These are phyloP conservation scores for Lipomyces orientalis DNA, from an alignment of 805 yeast genomes.

Conservation along the genomic window DNA sequence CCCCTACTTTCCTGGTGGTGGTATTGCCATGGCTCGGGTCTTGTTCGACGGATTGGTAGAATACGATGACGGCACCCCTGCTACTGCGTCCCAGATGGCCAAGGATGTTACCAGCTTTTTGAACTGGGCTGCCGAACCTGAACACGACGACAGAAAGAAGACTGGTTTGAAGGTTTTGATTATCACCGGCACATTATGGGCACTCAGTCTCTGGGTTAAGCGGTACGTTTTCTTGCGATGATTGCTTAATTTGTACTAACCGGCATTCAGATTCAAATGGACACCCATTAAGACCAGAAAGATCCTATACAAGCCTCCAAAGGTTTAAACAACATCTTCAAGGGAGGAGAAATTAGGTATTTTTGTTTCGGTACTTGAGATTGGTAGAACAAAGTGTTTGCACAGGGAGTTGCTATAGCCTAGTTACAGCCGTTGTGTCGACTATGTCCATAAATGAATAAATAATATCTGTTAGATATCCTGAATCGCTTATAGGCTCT, in stretches of 20 bases:
- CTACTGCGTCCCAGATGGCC: constrained; percentile 98
- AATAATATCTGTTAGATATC: neutral
- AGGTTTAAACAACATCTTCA: constrained; percentile 42
- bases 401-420: neutral
- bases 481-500: neutral
- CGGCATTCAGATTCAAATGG: constrained; percentile 79
- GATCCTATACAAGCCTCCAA: constrained; percentile 91
- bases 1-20: constrained; percentile 99
- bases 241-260: neutral
- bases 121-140: constrained; percentile 99
- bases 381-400: neutral
- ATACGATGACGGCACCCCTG: constrained; percentile 98
- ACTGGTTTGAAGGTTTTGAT: constrained; percentile 92
- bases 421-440: neutral
- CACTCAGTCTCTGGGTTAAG: constrained; percentile 88
- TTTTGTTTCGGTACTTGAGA: neutral
- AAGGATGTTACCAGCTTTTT: constrained; percentile 95
- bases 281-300: constrained; percentile 93
- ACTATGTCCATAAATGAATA: neutral
- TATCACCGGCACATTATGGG: constrained; percentile 76
- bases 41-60: constrained; percentile 96
- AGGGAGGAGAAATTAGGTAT: neutral
- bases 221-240: constrained; percentile 47
- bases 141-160: constrained; percentile 97
- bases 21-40: constrained; percentile 99